A percentile compares a stretch with the other conserved stretches of the same genome.
phyloP scores from a whole-genome alignment of 805 yeast genomes.

The Candida stauntonica region DNA sequence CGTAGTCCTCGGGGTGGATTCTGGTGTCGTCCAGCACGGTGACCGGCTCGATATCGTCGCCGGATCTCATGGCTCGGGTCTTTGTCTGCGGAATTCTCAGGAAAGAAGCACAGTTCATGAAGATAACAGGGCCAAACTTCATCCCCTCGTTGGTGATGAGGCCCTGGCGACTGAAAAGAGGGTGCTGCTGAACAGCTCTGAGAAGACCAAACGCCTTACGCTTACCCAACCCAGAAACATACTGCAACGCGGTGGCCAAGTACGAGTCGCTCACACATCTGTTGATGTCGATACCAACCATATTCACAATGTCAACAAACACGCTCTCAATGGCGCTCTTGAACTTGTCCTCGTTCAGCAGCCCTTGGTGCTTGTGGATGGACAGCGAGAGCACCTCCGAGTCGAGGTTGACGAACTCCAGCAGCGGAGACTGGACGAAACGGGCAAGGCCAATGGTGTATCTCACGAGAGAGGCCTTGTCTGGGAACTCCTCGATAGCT shows the following conservation, averaged over 20 bases:
- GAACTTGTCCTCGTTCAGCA: conserved; percentile 61
- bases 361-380: conserved; percentile 68
- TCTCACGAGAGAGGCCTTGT: conserved; percentile 71
- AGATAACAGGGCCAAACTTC: conserved; percentile 65
- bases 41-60: conserved; percentile 61
- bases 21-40: conserved; percentile 83
- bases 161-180: conserved; percentile 74
- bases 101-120: conserved; percentile 90
- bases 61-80: conserved; percentile 26
- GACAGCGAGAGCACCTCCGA: conserved; percentile 66
- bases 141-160: conserved; percentile 71
- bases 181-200: conserved; percentile 66
- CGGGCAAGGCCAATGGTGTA: conserved; percentile 90
- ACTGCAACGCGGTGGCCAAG: conserved; percentile 66
- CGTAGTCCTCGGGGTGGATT: conserved; percentile 97
- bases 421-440: conserved; percentile 86
- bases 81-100: conserved; percentile 65
- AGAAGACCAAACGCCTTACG: conserved; percentile 87
- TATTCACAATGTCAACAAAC: conserved; percentile 83
- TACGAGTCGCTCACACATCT: conserved; percentile 78
- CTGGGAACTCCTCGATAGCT: conserved; percentile 77
- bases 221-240: conserved; percentile 89
- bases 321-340: conserved; percentile 68
- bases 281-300: conserved; percentile 92
- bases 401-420: conserved; percentile 80